Percentiles rank a stretch among this genome's conserved stretches.
Conservation (phyloP, 345 rosid genomes). For the Trapa incisa region DNA sequence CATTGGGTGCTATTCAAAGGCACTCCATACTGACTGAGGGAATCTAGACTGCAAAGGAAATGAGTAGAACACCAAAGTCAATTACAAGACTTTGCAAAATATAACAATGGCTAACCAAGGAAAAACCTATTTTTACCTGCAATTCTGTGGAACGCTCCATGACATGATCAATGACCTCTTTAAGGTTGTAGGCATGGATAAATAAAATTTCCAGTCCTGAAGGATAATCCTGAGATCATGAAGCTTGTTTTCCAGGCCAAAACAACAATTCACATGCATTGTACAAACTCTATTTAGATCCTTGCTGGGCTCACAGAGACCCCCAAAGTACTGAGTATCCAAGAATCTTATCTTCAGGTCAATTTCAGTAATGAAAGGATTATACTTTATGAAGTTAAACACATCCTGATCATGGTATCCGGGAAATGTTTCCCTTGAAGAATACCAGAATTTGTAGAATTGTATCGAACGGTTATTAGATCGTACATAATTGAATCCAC, state of each 20-base stretch:
- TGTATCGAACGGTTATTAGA: conserved; percentile 61
- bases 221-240: conserved; percentile 68
- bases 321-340: conserved; percentile 69
- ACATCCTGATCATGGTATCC: conserved; percentile 71
- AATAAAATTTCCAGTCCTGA: conserved; percentile 57
- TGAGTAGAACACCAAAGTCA: conserved; percentile 1
- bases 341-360: conserved; percentile 59
- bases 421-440: conserved; percentile 41
- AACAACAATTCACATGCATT: conserved; percentile 86
- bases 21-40: conserved; percentile 22
- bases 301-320: conserved; percentile 75
- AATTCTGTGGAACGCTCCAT: conserved; percentile 73
- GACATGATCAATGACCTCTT: conserved; percentile 28
- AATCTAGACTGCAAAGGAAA: conserved; percentile 30
- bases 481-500: conserved; percentile 57
- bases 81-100: neutral
- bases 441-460: conserved; percentile 77
- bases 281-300: conserved; percentile 65
- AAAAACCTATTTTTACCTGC: conserved; percentile 36
- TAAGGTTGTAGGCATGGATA: conserved; percentile 42
- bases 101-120: neutral
- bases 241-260: conserved; percentile 66
- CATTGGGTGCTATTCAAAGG: conserved; percentile 8
- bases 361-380: conserved; percentile 30
- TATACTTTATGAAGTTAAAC: conserved; percentile 49